Conservation (phyloP, 192 early-diverging fungal genomes). For the Backusella tarrabulga region DNA sequence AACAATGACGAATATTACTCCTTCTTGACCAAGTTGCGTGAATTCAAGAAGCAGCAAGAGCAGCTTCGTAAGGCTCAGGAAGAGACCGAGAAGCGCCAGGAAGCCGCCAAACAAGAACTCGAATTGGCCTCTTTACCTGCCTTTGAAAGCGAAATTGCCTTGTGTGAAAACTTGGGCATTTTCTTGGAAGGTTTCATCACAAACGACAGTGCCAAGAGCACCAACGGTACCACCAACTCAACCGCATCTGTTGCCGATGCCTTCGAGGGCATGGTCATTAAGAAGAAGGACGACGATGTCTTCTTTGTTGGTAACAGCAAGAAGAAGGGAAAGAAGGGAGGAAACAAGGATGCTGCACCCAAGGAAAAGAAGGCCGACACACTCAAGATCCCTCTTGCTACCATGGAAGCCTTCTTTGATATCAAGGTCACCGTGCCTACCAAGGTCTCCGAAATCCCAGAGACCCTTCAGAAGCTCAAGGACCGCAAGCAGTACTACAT, state of each 20-base stretch:
- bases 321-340: constrained; percentile 49
- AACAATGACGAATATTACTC: constrained; percentile 74
- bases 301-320: constrained; percentile 65
- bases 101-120: constrained; percentile 69
- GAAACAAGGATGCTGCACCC: constrained; percentile 58
- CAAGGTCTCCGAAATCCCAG: constrained; percentile 62
- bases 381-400: constrained; percentile 71
- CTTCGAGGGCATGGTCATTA: constrained; percentile 76
- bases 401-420: constrained; percentile 76
- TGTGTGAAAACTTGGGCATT: constrained; percentile 77
- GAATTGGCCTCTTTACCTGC: constrained; percentile 89
- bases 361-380: constrained; percentile 41
- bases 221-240: constrained; percentile 19
- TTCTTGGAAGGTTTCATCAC: constrained; percentile 57
- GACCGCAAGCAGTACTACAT: constrained; percentile 71
- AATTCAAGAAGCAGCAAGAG: constrained; percentile 63
- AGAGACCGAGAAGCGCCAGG: constrained; percentile 65
- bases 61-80: constrained; percentile 66
- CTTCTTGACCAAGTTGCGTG: constrained; percentile 67
- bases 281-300: constrained; percentile 77
- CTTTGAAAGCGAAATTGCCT: constrained; percentile 81
- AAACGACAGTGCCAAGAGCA: not conserved
- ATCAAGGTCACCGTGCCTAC: constrained; percentile 83
- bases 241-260: constrained; percentile 50
- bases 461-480: constrained; percentile 69